Evolutionary conservation across 352 stramenopile species (phyloP).

Genomic region (Phytophthora ohioensis): DNA sequence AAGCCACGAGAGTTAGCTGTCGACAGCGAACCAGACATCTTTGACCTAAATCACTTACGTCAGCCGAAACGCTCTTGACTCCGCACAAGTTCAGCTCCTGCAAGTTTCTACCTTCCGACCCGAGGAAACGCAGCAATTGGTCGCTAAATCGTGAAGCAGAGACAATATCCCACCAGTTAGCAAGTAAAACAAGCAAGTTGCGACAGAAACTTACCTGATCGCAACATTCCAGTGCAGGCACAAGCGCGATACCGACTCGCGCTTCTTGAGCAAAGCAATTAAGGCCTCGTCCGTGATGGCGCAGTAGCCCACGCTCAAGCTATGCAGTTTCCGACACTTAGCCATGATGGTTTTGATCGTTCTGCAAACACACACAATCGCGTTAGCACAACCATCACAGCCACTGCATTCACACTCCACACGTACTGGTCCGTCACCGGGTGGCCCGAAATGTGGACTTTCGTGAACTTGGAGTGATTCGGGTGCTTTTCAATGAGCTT

Average conservation of each 20-base stretch:
- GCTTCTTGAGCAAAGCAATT: conserved; percentile 86
- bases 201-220: conserved; percentile 74
- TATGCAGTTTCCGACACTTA: conserved; percentile 91
- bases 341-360: conserved; percentile 89
- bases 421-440: conserved; percentile 84
- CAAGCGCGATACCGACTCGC: conserved; percentile 80
- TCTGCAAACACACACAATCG: conserved; percentile 38
- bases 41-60: conserved; percentile 48
- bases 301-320: conserved; percentile 87
- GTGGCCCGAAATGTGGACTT: conserved; percentile 87
- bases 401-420: neutral
- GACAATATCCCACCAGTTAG: conserved; percentile 5
- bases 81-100: conserved; percentile 90
- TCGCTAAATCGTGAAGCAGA: conserved; percentile 52
- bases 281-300: conserved; percentile 87
- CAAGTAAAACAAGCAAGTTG: neutral
- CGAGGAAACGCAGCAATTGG: conserved; percentile 83
- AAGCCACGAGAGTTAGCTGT: conserved; percentile 1
- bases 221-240: conserved; percentile 88
- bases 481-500: conserved; percentile 91
- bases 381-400: conserved; percentile 2
- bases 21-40: neutral
- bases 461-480: conserved; percentile 91
- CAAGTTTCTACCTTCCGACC: conserved; percentile 74
- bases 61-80: conserved; percentile 85